These are phyloP conservation scores for Cercospora zeae-maydis DNA, from an alignment of 2,329 filamentous ascomycete species.

Conservation along the genomic window DNA sequence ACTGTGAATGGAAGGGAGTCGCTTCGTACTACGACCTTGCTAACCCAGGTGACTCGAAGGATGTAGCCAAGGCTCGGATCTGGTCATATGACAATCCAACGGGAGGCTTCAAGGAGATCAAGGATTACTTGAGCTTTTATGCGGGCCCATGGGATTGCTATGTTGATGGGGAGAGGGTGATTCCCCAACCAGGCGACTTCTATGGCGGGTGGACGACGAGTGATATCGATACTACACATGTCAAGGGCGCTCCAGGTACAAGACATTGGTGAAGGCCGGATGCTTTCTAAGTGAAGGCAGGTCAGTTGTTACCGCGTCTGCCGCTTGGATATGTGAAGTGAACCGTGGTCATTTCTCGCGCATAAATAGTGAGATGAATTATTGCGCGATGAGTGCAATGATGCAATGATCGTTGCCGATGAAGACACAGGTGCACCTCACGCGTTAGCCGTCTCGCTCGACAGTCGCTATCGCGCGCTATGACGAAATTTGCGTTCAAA, in stretches of 20 bases:
- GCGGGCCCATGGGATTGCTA: conserved; percentile 61
- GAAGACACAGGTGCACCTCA: too few species aligned
- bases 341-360: background rate
- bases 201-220: conserved; percentile 63
- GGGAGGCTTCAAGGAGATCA: conserved; percentile 51
- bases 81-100: conserved; percentile 60
- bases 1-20: conserved; percentile 60
- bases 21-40: conserved; percentile 57
- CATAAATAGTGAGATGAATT: too few species aligned
- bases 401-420: too few species aligned
- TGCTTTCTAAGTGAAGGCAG: background rate
- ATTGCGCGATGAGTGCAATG: too few species aligned
- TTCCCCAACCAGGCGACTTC: conserved; percentile 59
- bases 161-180: conserved; percentile 59
- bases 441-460: too few species aligned
- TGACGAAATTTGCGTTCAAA: too few species aligned
- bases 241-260: conserved; percentile 48
- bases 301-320: background rate
- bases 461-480: too few species aligned
- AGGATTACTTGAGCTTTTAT: conserved; percentile 58
- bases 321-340: background rate
- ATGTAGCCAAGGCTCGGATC: conserved; percentile 50
- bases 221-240: conserved; percentile 52
- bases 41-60: conserved; percentile 39
- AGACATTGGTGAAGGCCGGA: conserved; percentile 20